Percentiles rank a stretch among this genome's conserved stretches.
These are phyloP conservation scores for Prunus yedoensis DNA, from an alignment of 331 rosid genomes.

Conservation along the genomic window DNA sequence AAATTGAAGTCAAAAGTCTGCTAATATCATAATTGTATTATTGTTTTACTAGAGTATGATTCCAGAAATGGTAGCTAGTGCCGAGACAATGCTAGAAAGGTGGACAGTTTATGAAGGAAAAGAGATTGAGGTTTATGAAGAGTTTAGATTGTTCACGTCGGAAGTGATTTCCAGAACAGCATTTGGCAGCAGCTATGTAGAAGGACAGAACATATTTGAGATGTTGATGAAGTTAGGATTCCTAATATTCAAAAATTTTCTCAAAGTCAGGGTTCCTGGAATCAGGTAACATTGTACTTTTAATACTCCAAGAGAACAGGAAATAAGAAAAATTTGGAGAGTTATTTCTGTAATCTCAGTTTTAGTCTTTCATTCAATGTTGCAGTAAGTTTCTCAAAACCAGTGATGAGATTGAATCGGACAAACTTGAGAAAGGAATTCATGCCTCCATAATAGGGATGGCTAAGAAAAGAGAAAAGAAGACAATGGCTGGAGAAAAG, in stretches of 20 bases:
- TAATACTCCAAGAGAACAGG: too few species aligned
- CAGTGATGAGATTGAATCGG: conserved; percentile 16
- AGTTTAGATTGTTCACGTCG: too few species aligned
- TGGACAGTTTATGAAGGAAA: too few species aligned
- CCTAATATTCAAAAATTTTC: not conserved
- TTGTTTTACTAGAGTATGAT: not conserved
- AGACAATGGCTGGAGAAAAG: not conserved
- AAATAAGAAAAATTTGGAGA: too few species aligned
- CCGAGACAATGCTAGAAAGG: too few species aligned
- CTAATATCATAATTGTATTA: not conserved
- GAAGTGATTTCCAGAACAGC: too few species aligned
- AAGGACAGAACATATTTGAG: conserved; percentile 7
- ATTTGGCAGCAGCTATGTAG: too few species aligned
- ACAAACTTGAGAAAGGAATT: conserved; percentile 9
- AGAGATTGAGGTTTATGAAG: too few species aligned
- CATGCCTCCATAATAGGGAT: not conserved
- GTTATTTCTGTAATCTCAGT: not conserved
- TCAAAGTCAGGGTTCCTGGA: conserved; percentile 9
- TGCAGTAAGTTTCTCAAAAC: not conserved
- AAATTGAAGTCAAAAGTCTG: not conserved
- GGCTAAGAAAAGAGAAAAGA: conserved; percentile 12
- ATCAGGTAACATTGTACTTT: conserved; percentile 15
- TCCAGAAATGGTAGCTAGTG: not conserved
- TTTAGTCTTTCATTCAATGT: not conserved
- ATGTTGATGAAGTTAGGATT: conserved; percentile 5